Conservation (phyloP, 2,329 filamentous ascomycete species). For the Chalara sp. region DNA sequence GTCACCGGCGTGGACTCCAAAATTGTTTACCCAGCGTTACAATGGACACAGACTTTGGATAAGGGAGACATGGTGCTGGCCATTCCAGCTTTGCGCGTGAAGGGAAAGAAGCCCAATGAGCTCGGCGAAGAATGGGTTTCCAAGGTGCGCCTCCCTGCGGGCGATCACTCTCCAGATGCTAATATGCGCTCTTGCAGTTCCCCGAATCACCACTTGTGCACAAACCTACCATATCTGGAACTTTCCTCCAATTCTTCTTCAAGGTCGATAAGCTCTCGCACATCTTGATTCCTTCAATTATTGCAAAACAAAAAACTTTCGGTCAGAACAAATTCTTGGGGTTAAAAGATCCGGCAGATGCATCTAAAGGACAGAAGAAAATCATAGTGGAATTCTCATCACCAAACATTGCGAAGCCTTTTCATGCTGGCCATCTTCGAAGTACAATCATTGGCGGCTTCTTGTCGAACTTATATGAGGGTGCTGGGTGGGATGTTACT, state of each 20-base stretch:
- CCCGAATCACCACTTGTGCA: slow-evolving; percentile 66
- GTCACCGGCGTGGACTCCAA: slow-evolving; percentile 64
- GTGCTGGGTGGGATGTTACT: slow-evolving; percentile 63
- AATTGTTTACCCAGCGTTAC: slow-evolving; percentile 68
- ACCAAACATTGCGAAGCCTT: slow-evolving; percentile 81
- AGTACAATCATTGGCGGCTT: slow-evolving; percentile 74
- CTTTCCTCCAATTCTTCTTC: slow-evolving; percentile 76
- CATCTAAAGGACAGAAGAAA: slow-evolving; percentile 38
- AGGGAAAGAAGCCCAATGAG: slow-evolving; percentile 59
- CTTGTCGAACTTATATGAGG: slow-evolving; percentile 61
- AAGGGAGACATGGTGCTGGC: slow-evolving; percentile 78
- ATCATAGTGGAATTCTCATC: slow-evolving; percentile 77
- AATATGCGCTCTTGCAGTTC: slow-evolving; percentile 41
- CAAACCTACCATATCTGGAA: slow-evolving; percentile 59
- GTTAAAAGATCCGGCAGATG: slow-evolving; percentile 53
- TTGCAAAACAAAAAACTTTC: slow-evolving; percentile 52
- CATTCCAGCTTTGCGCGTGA: slow-evolving; percentile 72
- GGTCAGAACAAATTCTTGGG: slow-evolving; percentile 58
- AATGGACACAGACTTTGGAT: slow-evolving; percentile 73
- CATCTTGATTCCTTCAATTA: slow-evolving; percentile 63
- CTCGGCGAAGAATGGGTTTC: slow-evolving; percentile 55
- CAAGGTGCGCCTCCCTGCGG: slow-evolving; percentile 38
- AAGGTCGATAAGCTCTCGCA: slow-evolving; percentile 59
- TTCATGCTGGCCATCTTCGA: slow-evolving; percentile 67
- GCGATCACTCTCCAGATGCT: background rate